Evolutionary conservation across 148 eudicot species (phyloP), one percentile per base, ranked within the genome.

Genomic region (Camellia japonica): DNA sequence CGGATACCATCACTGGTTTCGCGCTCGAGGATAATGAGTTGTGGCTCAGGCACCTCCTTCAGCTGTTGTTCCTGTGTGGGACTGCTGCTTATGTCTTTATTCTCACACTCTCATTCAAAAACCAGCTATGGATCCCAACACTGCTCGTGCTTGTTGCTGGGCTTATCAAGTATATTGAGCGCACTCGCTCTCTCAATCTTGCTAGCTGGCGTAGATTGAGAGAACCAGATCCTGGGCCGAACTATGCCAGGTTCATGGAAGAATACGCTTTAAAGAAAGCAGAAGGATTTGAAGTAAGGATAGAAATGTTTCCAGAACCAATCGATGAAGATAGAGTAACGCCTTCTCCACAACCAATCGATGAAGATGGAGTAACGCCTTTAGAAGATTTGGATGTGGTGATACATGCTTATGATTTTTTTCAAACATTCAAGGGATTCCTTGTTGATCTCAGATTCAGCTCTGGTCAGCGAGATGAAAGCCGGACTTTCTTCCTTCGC

Each of bases 231-330:
- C 88, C 90, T 0, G 89, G 89, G 11, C 85, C 89, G 9, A 86
- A 89, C 76, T 87, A 87, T 23, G 87, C 89, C 65, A 82, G 74
- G 83, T 81, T 89, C 73, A 82, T 87, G 89, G 84, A 83, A 30
- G 38, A 30, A 30, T 30, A 30, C 38, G 38, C 38, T 30, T 1
- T 30, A 30, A 30, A 30, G 38, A 30, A 1, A 30, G 38, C 0
- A 30, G 38, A 30, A 30, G 1, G 1, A 1, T 1, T 30, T 30
- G 1, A 1, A 30, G 1, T 30, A 30, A 30, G 52, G 52, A 49
- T 49, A 49, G 52, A 49, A 49, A 49, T 47, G 51, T 4, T 49
- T 49, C 52, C 4, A 7, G 52, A 49, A 49, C 4, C 38, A 30
- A 30, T 30, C 38, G 52, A 0, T 49, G 7, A 5, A 49, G 49